Percentiles rank a stretch among this genome's conserved stretches.
These are phyloP conservation scores for Drechslerella coelobrocha DNA, from an alignment of 2,329 filamentous ascomycete species.

Conservation along the genomic window DNA sequence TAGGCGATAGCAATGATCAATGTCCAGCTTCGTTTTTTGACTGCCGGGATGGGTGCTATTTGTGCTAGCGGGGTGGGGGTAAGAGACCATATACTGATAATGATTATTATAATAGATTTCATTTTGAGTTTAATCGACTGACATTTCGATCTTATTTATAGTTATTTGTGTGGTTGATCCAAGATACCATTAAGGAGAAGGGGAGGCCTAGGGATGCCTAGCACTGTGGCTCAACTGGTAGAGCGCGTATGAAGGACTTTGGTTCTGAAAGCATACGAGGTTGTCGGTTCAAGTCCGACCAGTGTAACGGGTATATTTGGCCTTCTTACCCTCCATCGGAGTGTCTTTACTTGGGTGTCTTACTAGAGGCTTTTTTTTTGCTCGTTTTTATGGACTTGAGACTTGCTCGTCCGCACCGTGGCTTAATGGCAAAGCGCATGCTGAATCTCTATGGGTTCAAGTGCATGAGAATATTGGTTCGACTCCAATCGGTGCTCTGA, in stretches of 20 bases:
- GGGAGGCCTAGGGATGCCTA: constrained; percentile 5
- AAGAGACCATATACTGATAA: constrained; percentile 20
- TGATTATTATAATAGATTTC: constrained; percentile 9
- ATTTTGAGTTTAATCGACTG: constrained; percentile 13
- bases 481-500: too few species aligned
- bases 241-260: constrained; percentile 23
- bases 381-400: too few species aligned
- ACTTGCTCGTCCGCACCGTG: too few species aligned
- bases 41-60: background rate
- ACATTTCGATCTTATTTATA: constrained; percentile 19
- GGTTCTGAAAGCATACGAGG: constrained; percentile 20
- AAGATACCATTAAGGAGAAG: constrained; percentile 3
- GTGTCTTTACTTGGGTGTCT: constrained; percentile 7
- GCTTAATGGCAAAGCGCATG: too few species aligned
- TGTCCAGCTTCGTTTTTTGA: constrained; percentile 5
- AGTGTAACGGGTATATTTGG: constrained; percentile 9
- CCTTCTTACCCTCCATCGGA: too few species aligned
- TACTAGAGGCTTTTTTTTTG: background rate
- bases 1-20: constrained; percentile 5
- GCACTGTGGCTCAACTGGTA: constrained; percentile 20
- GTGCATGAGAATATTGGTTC: too few species aligned
- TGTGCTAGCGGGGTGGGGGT: constrained; percentile 1
- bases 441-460: too few species aligned
- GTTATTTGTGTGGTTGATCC: constrained; percentile 6
- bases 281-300: constrained; percentile 20